phyloP scores from a whole-genome alignment of 352 stramenopile species.

The Globisporangium uncinulatum region DNA sequence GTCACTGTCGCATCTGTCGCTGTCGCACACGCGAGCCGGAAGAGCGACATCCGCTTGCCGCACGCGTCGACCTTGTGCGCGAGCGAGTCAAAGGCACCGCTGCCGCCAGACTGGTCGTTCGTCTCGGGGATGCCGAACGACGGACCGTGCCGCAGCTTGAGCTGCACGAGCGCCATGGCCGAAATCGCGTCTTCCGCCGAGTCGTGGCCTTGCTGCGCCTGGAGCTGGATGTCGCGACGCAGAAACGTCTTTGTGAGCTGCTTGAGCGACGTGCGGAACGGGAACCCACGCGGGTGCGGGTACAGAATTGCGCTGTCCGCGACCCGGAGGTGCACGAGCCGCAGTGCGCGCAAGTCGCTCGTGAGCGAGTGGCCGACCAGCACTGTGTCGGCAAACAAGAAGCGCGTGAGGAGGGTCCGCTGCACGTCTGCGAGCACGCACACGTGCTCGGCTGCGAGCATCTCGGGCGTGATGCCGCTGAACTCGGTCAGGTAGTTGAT shows the following conservation, averaged over 20 bases:
- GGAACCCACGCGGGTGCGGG: conserved; percentile 76
- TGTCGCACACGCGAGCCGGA: conserved; percentile 23
- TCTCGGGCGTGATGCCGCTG: conserved; percentile 83
- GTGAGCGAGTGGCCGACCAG: conserved; percentile 85
- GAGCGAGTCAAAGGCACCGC: conserved; percentile 59
- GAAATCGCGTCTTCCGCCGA: conserved; percentile 78
- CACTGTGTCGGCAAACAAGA: conserved; percentile 71
- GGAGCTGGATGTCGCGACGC: conserved; percentile 68
- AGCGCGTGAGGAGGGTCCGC: conserved; percentile 37
- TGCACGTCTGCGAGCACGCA: conserved; percentile 72
- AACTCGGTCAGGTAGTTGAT: conserved; percentile 89
- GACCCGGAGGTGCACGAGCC: conserved; percentile 64
- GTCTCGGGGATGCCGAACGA: conserved; percentile 62
- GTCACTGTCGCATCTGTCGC: conserved; percentile 5
- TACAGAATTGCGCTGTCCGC: conserved; percentile 82
- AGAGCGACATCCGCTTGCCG: conserved; percentile 45
- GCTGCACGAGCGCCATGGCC: conserved; percentile 67
- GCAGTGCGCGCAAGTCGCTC: conserved; percentile 75
- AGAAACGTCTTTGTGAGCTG: conserved; percentile 82
- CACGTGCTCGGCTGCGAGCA: conserved; percentile 39
- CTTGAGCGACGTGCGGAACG: conserved; percentile 80
- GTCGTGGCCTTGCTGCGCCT: conserved; percentile 61
- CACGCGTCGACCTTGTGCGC: conserved; percentile 43
- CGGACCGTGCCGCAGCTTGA: conserved; percentile 67
- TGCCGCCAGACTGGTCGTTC: conserved; percentile 13